Conservation (phyloP, 1,284 basidiomycete genomes). For the Pseudozyma sp. region DNA sequence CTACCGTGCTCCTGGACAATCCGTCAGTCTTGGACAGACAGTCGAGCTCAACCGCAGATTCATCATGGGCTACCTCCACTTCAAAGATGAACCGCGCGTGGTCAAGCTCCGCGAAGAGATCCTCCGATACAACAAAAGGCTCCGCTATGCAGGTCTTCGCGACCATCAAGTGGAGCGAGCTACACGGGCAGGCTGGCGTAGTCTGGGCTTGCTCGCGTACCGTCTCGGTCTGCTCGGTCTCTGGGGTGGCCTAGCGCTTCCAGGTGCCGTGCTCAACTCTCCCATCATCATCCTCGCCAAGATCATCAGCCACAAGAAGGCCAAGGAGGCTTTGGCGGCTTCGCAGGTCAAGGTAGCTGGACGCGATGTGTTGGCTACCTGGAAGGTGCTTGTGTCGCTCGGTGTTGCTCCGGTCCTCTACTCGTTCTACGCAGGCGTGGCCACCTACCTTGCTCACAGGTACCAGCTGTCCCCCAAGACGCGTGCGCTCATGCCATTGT, state of each 20-base stretch:
- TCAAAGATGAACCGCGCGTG: conserved; percentile 92
- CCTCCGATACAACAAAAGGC: conserved; percentile 90
- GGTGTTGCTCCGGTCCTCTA: conserved; percentile 91
- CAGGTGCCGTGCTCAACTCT: conserved; percentile 92
- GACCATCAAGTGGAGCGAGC: conserved; percentile 93
- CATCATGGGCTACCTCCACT: conserved; percentile 89
- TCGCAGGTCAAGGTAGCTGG: conserved; percentile 96
- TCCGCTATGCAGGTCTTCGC: conserved; percentile 92
- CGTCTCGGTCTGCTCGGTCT: conserved; percentile 82
- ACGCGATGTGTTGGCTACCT: conserved; percentile 94
- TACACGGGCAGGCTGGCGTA: conserved; percentile 80
- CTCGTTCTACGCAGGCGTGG: conserved; percentile 72
- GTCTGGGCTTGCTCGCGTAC: conserved; percentile 85
- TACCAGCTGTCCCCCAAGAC: conserved; percentile 69
- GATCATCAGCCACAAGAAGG: conserved; percentile 87
- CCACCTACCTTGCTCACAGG: conserved; percentile 81
- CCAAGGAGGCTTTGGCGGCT: conserved; percentile 95
- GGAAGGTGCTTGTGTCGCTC: conserved; percentile 96
- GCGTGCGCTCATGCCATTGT: conserved; percentile 82
- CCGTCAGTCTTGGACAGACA: conserved; percentile 92
- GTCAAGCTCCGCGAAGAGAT: conserved; percentile 85
- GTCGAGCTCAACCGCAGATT: conserved; percentile 96
- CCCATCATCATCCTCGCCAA: conserved; percentile 96
- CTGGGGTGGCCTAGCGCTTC: conserved; percentile 89
- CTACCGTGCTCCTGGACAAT: conserved; percentile 94